Evolutionary conservation across 2,329 filamentous ascomycete species (phyloP).

Genomic region (Cephalotrichum gorgonifer): DNA sequence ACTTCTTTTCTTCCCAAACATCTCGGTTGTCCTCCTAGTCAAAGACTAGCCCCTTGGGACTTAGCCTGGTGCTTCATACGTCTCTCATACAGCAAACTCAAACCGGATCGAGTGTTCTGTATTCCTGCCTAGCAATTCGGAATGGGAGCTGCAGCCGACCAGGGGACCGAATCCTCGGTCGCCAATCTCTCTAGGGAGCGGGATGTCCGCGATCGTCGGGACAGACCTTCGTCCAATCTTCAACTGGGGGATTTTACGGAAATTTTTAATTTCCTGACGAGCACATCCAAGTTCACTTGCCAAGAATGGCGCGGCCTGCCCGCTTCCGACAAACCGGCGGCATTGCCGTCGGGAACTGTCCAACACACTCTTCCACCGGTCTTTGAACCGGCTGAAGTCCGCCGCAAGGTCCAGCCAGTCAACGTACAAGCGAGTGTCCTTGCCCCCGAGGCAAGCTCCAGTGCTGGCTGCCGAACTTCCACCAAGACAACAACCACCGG

Average conservation of each 20-base stretch:
- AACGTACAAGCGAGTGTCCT: not conserved
- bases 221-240: not conserved
- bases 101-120: not conserved
- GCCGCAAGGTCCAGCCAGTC: not conserved
- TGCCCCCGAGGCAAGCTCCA: not conserved
- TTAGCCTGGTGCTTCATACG: not conserved
- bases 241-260: constrained; percentile 1
- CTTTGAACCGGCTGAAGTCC: not conserved
- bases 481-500: not conserved
- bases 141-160: not conserved
- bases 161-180: not conserved
- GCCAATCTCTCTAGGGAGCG: not conserved
- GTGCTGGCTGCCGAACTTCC: not conserved
- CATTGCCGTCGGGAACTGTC: not conserved
- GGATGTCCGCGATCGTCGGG: not conserved
- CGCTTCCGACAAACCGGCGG: not conserved
- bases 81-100: not conserved
- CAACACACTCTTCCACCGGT: not conserved
- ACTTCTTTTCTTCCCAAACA: not conserved
- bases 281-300: not conserved
- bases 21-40: not conserved
- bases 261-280: constrained; percentile 1
- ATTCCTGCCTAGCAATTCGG: not conserved
- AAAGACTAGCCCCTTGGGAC: not conserved
- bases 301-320: not conserved